Base-by-base conservation (phyloP, 768 basidiomycete species). In the Pleurotus giganteus region DNA sequence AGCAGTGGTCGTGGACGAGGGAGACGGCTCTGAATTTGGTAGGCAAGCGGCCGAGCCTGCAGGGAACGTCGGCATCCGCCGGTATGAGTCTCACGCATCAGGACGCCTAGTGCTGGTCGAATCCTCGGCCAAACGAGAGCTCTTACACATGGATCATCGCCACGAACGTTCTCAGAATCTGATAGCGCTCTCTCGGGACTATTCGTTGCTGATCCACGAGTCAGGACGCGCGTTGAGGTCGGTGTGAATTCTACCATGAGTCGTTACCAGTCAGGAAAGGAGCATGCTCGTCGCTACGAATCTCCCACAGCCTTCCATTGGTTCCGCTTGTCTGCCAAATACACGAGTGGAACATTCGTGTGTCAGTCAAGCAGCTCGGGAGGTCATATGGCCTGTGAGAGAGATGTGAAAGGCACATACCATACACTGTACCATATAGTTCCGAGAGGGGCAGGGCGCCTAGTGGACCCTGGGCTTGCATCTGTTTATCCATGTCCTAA, bases 401-500 rank as follows among this genome's bases (percentile, higher is more conserved):
- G 21, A 21, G 17, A 37, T 17, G 49, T 45, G 44, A 45, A 45
- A 51, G 49, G 49, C 49, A 51, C 49, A 51, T 45, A 41, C 39
- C 7, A 21, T n/a, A n/a, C n/a, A n/a, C n/a, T n/a, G n/a, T n/a
- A n/a, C n/a, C n/a, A n/a, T 47, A 47, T 47, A 51, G 32, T 34
- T 51, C 49, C 49, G 31, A 37, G 2, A 36, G 24, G 34, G 49
- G 31, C 31, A 36, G 32, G 31, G 49, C 49, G 49, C 49, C 24
- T 51, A 51, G 31, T n/a, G n/a, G n/a, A 21, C 34, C 31, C 32
- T 51, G 49, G 49, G 53, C 46, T 49, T 58, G 57, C 41, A 42
- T 60, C 60, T 63, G 64, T 61, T 56, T 61, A 47, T 47, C 49
- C 42, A 42, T 56, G 60, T 58, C 63, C 61, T 61, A 65, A 63